phyloP scores from a whole-genome alignment of 768 basidiomycete genomes.

The Sistotremastrum suecicum region DNA sequence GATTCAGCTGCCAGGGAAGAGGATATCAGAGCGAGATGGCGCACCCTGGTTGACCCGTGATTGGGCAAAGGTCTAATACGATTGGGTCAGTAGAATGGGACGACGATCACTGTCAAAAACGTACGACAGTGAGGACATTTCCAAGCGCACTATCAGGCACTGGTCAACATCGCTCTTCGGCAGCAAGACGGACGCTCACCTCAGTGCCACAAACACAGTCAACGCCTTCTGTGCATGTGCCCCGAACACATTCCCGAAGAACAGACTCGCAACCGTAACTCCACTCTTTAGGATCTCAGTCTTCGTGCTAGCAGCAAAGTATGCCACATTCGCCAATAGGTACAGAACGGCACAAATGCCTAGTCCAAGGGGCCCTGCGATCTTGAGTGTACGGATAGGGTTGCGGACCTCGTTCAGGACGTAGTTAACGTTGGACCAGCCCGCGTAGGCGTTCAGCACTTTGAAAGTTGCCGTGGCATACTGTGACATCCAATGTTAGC shows the following conservation, averaged over 20 bases:
- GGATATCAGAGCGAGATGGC: not conserved
- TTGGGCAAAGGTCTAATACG: conserved; percentile 32
- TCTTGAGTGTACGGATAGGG: conserved; percentile 46
- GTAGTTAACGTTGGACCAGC: conserved; percentile 45
- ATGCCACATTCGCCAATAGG: conserved; percentile 42
- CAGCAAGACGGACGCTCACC: conserved; percentile 16
- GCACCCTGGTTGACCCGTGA: conserved; percentile 38
- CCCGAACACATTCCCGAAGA: conserved; percentile 48
- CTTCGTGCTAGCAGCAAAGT: conserved; percentile 39
- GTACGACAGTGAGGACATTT: conserved; percentile 20
- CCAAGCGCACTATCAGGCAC: conserved; percentile 22
- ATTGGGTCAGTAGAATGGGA: not conserved
- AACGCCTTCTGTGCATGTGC: conserved; percentile 34
- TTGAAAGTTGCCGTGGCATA: conserved; percentile 51
- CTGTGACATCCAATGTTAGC: conserved; percentile 14
- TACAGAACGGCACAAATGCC: conserved; percentile 39
- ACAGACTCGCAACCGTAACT: conserved; percentile 44
- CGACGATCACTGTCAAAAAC: conserved; percentile 4
- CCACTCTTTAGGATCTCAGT: conserved; percentile 32
- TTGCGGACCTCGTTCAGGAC: conserved; percentile 48
- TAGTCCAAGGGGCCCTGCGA: conserved; percentile 44
- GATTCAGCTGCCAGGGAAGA: not conserved
- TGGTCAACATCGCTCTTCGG: conserved; percentile 5
- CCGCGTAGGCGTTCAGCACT: conserved; percentile 32
- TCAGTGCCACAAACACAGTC: conserved; percentile 43